Base-by-base conservation (phyloP, 345 rosid genomes). In the Alliaria petiolata region DNA sequence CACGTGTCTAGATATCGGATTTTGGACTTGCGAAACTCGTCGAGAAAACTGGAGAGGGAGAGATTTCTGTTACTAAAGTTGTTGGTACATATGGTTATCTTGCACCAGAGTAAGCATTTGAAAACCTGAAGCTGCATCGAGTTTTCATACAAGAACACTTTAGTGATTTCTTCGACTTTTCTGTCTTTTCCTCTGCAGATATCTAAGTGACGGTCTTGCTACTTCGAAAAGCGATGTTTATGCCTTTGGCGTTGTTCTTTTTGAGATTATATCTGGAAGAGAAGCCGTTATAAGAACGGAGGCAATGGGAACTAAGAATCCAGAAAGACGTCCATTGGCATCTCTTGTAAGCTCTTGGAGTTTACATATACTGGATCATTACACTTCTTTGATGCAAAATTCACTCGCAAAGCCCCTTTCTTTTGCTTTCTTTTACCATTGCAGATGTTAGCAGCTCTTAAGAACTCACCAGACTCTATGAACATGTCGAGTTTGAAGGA, bases 41-140 rank as follows among this genome's bases (percentile, higher is more conserved):
- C 54, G 91, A 87, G 52, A 85, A 79, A 75, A 79, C 86, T 7
- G 83, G 86, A 40, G 97, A 93, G 14, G 93, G 86, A 79, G 99
- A 91, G 78, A 79, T 91, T 40, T 69, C 95, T 3, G 82, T 85
- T 42, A 95, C 99, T 34, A 91, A 88, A 84, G 96, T 95, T 81
- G 99, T 95, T 36, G 99, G 99, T 58, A 91, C 99, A 80, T 91
- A 80, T 73, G 99, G 96, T 71, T 91, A 91, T 79, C 79, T 95
- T 55, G 96, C 99, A 28, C 99, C 99, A 33, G 97, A 95, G 99
- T 95, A 82, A 83, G 96, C 76, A 14, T 60, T 69, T 5, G 0
- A 44, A 56, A 39, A 38, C 61, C 2, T 39, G 61, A 56, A 47
- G 54, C 54, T 42, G 60, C 25, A 31, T 56, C 59, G 60, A 39